Base-by-base conservation (phyloP, 148 eudicot species). In the Amaranthus cruentus region DNA sequence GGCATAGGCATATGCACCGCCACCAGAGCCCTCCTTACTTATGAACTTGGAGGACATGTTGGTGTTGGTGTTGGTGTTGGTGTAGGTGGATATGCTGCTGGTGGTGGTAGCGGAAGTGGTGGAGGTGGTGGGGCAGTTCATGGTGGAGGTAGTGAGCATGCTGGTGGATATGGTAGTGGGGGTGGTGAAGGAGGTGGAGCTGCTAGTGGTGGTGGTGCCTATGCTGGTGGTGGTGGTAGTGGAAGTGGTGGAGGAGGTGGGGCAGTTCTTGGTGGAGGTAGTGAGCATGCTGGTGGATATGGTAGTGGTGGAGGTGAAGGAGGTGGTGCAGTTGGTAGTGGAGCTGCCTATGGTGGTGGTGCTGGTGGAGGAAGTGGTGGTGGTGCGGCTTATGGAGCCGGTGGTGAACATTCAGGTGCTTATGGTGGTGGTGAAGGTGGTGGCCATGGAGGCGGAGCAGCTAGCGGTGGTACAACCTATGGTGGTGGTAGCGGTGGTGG, bases 1-100 rank as follows among this genome's bases (percentile, higher is more conserved):
- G 80, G 87, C 47, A 53, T 88, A n/a, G 83, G 89, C 2, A 21
- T 79, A 38, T 71, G 83, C 75, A 76, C 83, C 11, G 88, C 86
- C 9, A 72, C 82, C 43, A 81, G 90, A 75, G 83, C 85, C 62
- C 90, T 86, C 62, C 80, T 86, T 55, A 77, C 75, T 56, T 21
- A 77, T 81, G 86, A 47, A 5, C 56, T 73, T 9, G 83, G 76
- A 54, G 85, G 78, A 9, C 79, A 73, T 66, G 76, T 28, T 52
- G 81, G 81, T 66, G 75, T 21, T 0, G 78, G 73, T 18, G 68
- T 55, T 38, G 75, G 75, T 14, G 75, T 47, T 4, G 71, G 13
- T 28, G 70, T 55, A 46, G 69, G n/a, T 54, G 73, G n/a, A 0
- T 52, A 44, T 67, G 76, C 69, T 43, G 74, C 77, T 21, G 73